phyloP scores from a whole-genome alignment of 108 stramenopile genomes.

The Conticribra weissflogii region DNA sequence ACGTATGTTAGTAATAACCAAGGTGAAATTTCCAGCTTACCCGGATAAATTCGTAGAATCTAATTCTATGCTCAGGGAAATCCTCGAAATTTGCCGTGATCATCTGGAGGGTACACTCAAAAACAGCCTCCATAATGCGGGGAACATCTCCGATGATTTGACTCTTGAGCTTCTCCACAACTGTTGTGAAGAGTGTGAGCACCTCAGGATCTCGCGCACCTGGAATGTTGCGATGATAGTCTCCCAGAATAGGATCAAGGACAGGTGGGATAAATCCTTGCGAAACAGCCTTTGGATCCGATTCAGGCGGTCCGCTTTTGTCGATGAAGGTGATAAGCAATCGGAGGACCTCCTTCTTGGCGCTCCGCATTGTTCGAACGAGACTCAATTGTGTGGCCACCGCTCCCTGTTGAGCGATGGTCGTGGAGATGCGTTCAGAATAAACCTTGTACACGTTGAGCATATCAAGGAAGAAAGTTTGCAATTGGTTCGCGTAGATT shows the following conservation, averaged over 20 bases:
- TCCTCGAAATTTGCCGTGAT: conserved; percentile 98
- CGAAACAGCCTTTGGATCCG: conserved; percentile 87
- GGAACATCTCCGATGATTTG: conserved; percentile 90
- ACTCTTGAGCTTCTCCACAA: conserved; percentile 89
- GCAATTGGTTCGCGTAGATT: conserved; percentile 93
- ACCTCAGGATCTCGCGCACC: conserved; percentile 97
- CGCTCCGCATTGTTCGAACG: conserved; percentile 94
- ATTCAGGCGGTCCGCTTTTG: conserved; percentile 93
- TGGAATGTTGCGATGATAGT: conserved; percentile 93
- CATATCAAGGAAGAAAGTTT: conserved; percentile 95
- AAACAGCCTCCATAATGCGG: conserved; percentile 96
- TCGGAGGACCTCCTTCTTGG: conserved; percentile 95
- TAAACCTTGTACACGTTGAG: conserved; percentile 98
- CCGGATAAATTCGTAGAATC: conserved; percentile 95
- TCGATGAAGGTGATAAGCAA: conserved; percentile 94
- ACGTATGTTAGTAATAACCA: not conserved
- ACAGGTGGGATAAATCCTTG: conserved; percentile 96
- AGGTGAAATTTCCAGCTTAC: conserved; percentile 29
- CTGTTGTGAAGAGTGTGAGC: conserved; percentile 89
- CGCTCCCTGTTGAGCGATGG: conserved; percentile 90
- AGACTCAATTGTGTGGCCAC: conserved; percentile 89
- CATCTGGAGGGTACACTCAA: conserved; percentile 98
- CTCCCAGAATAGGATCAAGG: conserved; percentile 94
- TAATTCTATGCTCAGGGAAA: conserved; percentile 97
- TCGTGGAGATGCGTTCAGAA: conserved; percentile 91